These are phyloP conservation scores for Cordyceps farinosa DNA, from an alignment of 2,329 filamentous ascomycete species.

Conservation along the genomic window DNA sequence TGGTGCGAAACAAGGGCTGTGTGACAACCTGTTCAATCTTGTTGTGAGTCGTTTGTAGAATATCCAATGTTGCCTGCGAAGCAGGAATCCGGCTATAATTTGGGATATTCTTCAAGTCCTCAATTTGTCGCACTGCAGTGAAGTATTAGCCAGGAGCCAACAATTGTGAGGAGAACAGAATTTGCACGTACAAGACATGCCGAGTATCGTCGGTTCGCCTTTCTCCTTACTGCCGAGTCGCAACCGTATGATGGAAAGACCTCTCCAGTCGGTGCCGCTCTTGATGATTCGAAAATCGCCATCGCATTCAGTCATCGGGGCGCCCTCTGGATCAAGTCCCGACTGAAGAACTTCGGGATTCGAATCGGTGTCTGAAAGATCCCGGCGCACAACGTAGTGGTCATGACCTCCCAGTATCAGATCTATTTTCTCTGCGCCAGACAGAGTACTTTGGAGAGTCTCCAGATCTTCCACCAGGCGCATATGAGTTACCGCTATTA, in stretches of 20 bases:
- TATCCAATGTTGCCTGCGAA: background rate
- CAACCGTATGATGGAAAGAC: conserved; percentile 12
- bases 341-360: conserved; percentile 20
- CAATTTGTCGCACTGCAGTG: background rate
- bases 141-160: background rate
- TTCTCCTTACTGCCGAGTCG: background rate
- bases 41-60: conserved; percentile 19
- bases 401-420: conserved; percentile 27
- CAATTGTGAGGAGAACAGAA: background rate
- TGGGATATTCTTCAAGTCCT: background rate
- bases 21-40: conserved; percentile 22
- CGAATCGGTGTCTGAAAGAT: conserved; percentile 19
- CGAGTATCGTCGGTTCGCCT: background rate
- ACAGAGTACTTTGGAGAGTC: conserved; percentile 17
- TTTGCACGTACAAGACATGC: conserved; percentile 6
- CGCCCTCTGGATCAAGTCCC: conserved; percentile 1
- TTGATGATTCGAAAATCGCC: conserved; percentile 18
- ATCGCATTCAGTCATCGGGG: background rate
- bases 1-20: conserved; percentile 22
- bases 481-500: conserved; percentile 27
- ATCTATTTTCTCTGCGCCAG: conserved; percentile 22
- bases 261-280: conserved; percentile 20
- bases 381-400: conserved; percentile 24
- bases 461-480: conserved; percentile 22
- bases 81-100: conserved; percentile 2